Evolutionary conservation across 345 rosid species (phyloP), one percentile per base, ranked within the genome.

Genomic region (Salix brachista): DNA sequence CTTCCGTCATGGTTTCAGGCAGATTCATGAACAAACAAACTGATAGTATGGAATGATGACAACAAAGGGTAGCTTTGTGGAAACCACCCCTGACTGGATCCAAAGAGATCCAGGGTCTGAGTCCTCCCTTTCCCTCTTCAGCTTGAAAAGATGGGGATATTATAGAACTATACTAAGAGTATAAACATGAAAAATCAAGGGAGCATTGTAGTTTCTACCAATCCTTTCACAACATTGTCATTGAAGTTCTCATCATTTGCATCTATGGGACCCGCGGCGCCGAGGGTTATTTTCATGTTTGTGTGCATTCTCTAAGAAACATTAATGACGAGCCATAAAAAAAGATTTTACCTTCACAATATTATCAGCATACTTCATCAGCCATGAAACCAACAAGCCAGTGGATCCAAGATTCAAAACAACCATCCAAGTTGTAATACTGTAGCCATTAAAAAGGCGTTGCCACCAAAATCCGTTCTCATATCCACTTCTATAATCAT

Each of bases 381-480:
- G 77, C 94, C 96, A 91, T 1, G 96, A 94, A 80, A 94, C 98
- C 30, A 92, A 79, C 80, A 94, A 82, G 69, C 98, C 93, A 46
- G 98, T 87, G 73, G 90, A 92, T 52, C 94, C 94, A 6, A 91
- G 90, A 78, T 92, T 96, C 73, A 96, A 84, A 81, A 92, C 93
- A 67, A 94, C 98, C 89, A 87, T 64, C 97, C 92, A 92, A 72
- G 97, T 94, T 44, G 88, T 92, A 39, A 88, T 74, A 80, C 85
- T 90, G 79, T 92, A 94, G 60, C 97, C 98, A 82, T 87, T 85
- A 62, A 89, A 87, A 75, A 93, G 88, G 67, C 91, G 91, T 80
- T 91, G 97, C 99, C 97, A 91, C 95, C 92, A 88, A n/a, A 86
- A 86, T 73, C 97, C 99, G 32, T 89, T 93, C 88, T 92, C 97